Base-by-base conservation (phyloP, 768 basidiomycete genomes). In the Pleurotus tuber-regium region DNA sequence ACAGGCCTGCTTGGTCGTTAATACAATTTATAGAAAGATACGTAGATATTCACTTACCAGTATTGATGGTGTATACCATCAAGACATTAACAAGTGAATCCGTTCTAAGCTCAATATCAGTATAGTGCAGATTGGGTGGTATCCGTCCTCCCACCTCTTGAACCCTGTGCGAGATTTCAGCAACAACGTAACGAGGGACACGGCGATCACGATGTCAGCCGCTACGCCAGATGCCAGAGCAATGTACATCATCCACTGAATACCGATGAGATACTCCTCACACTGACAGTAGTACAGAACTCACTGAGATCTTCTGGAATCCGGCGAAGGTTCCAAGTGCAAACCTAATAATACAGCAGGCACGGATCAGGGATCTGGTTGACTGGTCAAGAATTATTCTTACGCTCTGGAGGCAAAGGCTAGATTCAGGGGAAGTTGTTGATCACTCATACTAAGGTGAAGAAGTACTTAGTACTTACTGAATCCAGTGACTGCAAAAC, bases 11-110 rank as follows among this genome's bases (percentile, higher is more conserved):
- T n/a, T n/a, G 21, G 16, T 11, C 2, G 12, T 12, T 18, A 2
- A n/a, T 5, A 4, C 16, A 8, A 47, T 36, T 36, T n/a, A n/a
- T n/a, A 36, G 33, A 14, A 9, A 11, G 18, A 7, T 7, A 18
- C 14, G 29, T n/a, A 18, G 16, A 31, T 4, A 8, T 5, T 3
- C 6, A 24, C 46, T 9, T 18, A 47, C 46, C 46, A 14, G 77
- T 78, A 55, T 77, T 79, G 43, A 81, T 69, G 12, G 72, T 67
- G 50, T 77, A 80, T 48, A 74, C 43, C 53, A 79, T 73, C 21
- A 82, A 59, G 11, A 68, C 59, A 12, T 67, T 72, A 4, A 79
- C 57, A 2, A 79, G 50, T 0, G 73, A 69, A 43, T 80, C 70
- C 19, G 77, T 78, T 24, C 46, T 47, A 24, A 11, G n/a, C 11